Base-by-base conservation (phyloP, 2,329 filamentous ascomycete species). In the Thelonectria olida region DNA sequence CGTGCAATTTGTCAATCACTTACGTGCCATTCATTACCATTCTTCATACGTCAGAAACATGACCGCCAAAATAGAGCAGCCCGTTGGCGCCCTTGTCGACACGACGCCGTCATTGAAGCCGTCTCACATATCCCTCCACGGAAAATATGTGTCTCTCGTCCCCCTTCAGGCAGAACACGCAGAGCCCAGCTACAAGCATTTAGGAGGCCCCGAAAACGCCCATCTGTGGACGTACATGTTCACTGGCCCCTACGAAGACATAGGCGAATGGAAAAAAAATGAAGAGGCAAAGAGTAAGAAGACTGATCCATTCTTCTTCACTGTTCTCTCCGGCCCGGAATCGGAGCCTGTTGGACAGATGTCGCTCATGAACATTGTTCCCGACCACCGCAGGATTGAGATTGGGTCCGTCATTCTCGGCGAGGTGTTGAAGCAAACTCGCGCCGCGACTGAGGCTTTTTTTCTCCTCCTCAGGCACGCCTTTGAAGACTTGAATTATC, bases 371-470 rank as follows among this genome's bases (percentile, higher is more conserved):
- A 79, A 79, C 54, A 82, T 86, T 50, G 76, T 80, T 5, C 77
- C 82, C 0, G 64, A 68, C 0, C 78, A 89, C 55, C 78, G 82
- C 2, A 76, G 79, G 20, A 74, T 89, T 1, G 88, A 90, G 66
- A 81, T 90, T 22, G 88, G 88, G 3, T 76, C 78, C 61, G 76
- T 90, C 15, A 74, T 88, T 10, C 85, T 85, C 63, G 79, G 83
- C 0, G 73, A 78, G 0, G 63, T 67, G 1, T 70, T 90, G 15
- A 83, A 86, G 69, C 80, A 82, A 13, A 88, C 85, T 0, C 78
- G 79, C 0, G 80, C 79, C 7, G 83, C 86, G 0, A 90, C 87
- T 0, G 88, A 90, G 70, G 80, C 82, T 0, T 79, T 85, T 62
- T 88, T 84, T 61, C 75, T 90, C 1, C 71, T 89, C n/a, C 78